These are phyloP conservation scores for Chrysochromulina parva DNA, from an alignment of 78 protist genomes.

Conservation along the genomic window DNA sequence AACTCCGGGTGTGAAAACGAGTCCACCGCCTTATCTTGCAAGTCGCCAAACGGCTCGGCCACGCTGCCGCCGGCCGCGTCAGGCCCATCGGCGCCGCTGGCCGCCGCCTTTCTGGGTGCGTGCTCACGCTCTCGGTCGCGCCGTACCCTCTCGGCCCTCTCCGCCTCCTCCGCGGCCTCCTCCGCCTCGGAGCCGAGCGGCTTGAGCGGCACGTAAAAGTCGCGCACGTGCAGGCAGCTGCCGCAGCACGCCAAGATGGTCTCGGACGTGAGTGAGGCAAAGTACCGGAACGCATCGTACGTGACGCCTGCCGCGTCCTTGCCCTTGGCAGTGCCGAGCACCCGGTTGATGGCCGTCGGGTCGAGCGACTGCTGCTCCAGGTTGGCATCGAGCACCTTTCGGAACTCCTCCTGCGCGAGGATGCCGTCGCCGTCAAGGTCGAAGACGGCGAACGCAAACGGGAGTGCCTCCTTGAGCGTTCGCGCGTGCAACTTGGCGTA, in stretches of 20 bases:
- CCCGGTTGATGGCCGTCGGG: neutral
- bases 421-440: slow-evolving; percentile 15
- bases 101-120: too few relatives aligned
- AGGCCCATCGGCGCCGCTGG: neutral
- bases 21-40: neutral
- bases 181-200: slow-evolving; percentile 1
- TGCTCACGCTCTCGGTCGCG: too few relatives aligned
- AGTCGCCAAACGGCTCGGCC: neutral
- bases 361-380: neutral
- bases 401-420: neutral
- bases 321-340: neutral
- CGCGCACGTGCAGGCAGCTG: neutral
- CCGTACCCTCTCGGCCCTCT: too few relatives aligned
- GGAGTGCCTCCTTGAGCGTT: neutral
- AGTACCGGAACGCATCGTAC: neutral
- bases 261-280: neutral
- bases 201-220: neutral
- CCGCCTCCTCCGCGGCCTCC: neutral
- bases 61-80: neutral
- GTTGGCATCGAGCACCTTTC: neutral
- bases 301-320: neutral
- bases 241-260: slow-evolving; percentile 9
- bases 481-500: neutral
- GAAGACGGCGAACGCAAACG: neutral
- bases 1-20: neutral